phyloP scores from a whole-genome alignment of 495 filamentous ascomycete species.

The Astrothelium subdiscretum region DNA sequence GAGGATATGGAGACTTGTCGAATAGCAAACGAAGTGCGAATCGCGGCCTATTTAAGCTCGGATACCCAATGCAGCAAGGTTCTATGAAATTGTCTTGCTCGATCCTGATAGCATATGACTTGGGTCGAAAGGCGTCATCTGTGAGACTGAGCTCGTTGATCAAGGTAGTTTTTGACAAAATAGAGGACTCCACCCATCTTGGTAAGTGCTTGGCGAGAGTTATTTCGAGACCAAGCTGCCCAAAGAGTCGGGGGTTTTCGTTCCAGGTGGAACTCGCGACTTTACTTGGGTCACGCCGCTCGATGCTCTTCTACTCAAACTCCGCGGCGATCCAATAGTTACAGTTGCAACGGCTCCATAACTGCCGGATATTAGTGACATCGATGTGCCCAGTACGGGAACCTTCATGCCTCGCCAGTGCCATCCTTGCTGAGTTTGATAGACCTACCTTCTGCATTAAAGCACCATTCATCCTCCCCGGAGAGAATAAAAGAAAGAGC shows the following conservation, averaged over 20 bases:
- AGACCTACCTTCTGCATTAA: constrained; percentile 3
- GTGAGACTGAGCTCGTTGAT: constrained; percentile 18
- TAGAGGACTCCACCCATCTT: not conserved
- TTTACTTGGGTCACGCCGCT: constrained; percentile 6
- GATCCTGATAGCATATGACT: constrained; percentile 19
- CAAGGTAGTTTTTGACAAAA: not conserved
- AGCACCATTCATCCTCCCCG: constrained; percentile 12
- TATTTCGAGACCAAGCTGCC: constrained; percentile 21
- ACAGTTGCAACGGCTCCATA: constrained; percentile 19
- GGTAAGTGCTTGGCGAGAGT: constrained; percentile 15
- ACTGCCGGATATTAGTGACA: constrained; percentile 13
- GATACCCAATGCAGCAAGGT: constrained; percentile 6
- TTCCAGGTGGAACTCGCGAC: not conserved
- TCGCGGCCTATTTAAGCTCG: constrained; percentile 5
- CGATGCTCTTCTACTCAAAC: constrained; percentile 19
- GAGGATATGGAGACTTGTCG: constrained; percentile 24
- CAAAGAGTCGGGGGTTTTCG: constrained; percentile 12
- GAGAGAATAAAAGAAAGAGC: constrained; percentile 15
- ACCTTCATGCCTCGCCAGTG: constrained; percentile 20
- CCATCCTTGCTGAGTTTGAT: constrained; percentile 24
- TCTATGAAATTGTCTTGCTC: constrained; percentile 23
- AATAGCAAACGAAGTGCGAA: constrained; percentile 21
- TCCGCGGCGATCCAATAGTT: constrained; percentile 17
- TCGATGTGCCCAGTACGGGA: not conserved
- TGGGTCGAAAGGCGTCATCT: constrained; percentile 22